Evolutionary conservation across 768 basidiomycete species (phyloP).

Genomic region (Agaricus sinodeliciosus): DNA sequence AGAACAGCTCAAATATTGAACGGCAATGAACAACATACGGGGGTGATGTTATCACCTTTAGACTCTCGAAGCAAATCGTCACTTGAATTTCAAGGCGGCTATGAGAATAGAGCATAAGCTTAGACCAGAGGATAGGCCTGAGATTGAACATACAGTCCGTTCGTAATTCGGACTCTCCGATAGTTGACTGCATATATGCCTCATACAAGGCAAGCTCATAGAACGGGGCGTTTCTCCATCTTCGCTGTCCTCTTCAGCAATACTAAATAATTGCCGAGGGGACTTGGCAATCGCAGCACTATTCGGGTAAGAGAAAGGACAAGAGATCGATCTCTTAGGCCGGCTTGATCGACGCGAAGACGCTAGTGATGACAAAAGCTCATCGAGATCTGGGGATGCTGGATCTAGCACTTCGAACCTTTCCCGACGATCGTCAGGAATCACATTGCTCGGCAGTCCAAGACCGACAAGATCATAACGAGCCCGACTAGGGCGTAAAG

Average conservation of each 20-base stretch:
- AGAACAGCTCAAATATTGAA: no score
- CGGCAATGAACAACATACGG: no score
- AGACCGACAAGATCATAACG: not conserved
- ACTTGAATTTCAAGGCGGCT: no score
- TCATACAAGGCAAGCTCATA: no score
- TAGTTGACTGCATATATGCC: no score
- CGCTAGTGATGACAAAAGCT: not conserved
- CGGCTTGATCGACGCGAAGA: not conserved
- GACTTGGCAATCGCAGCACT: not conserved
- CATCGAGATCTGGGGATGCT: not conserved
- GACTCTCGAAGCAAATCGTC: no score
- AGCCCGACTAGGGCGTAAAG: slow-evolving; percentile 1
- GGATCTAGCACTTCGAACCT: not conserved
- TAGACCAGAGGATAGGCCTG: no score
- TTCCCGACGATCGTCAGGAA: not conserved
- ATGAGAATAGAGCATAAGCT: no score
- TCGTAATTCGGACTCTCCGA: no score
- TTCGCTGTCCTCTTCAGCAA: not conserved
- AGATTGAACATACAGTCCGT: no score
- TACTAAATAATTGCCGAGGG: not conserved
- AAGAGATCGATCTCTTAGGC: not conserved
- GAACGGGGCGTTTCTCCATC: not conserved
- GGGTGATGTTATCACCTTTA: no score
- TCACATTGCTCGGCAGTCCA: not conserved
- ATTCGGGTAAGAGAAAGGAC: no score